A percentile compares a stretch with the other conserved stretches of the same genome.
phyloP scores from a whole-genome alignment of 495 filamentous ascomycete species.

The Neurospora tetrasperma region DNA sequence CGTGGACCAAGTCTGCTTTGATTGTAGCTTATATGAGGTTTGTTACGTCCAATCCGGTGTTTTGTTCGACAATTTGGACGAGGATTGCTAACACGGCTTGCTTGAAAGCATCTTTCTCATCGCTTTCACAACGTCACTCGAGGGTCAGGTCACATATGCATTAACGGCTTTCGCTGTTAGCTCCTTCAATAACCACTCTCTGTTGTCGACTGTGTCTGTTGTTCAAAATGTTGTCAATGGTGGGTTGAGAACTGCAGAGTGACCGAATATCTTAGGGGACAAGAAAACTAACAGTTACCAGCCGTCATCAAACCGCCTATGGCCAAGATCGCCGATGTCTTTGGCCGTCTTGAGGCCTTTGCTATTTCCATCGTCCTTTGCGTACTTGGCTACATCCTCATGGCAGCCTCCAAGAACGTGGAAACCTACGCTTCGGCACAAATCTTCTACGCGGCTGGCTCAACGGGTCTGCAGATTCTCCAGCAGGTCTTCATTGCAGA shows the following conservation, averaged over 20 bases:
- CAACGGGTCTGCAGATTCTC: conserved; percentile 45
- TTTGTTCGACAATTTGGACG: not conserved
- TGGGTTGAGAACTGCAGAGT: conserved; percentile 5
- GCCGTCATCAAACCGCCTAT: conserved; percentile 36
- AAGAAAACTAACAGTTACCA: conserved; percentile 2
- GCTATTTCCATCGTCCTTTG: conserved; percentile 25
- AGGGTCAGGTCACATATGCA: conserved; percentile 35
- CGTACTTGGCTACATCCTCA: conserved; percentile 29
- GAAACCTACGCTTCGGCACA: conserved; percentile 36
- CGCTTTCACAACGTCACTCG: conserved; percentile 36
- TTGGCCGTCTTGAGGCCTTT: conserved; percentile 33
- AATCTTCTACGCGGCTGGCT: conserved; percentile 36
- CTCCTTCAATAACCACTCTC: conserved; percentile 47
- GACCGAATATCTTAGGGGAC: not conserved
- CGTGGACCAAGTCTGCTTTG: conserved; percentile 37
- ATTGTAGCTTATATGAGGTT: conserved; percentile 37
- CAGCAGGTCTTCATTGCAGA: conserved; percentile 57
- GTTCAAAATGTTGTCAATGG: conserved; percentile 42
- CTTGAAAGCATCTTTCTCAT: conserved; percentile 28
- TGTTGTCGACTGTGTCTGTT: conserved; percentile 47
- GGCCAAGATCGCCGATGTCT: conserved; percentile 35
- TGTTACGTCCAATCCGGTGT: not conserved
- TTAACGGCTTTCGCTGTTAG: conserved; percentile 40
- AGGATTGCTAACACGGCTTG: not conserved
- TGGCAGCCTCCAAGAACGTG: conserved; percentile 29